Evolutionary conservation across 2,329 filamentous ascomycete genomes (phyloP).

Genomic region (Plectosphaerella cucumerina): DNA sequence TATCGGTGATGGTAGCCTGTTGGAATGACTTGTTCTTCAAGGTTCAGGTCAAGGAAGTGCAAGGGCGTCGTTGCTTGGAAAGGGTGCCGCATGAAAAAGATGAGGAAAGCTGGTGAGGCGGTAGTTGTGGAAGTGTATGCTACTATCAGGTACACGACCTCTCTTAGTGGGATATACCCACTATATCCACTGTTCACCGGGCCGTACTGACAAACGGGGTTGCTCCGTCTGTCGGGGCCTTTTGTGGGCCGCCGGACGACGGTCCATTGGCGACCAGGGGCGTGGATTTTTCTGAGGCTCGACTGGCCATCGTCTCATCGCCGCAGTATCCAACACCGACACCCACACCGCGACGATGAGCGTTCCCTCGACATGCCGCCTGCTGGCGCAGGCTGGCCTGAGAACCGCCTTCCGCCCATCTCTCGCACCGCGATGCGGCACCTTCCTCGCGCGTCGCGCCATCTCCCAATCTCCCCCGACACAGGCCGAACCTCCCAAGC

Average conservation of each 20-base stretch:
- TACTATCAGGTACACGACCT: no score
- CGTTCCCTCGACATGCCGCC: slow-evolving; percentile 35
- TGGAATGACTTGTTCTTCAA: no score
- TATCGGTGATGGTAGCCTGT: no score
- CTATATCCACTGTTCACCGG: not conserved
- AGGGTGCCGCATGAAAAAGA: no score
- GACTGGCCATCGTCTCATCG: not conserved
- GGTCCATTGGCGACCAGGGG: not conserved
- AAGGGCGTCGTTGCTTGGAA: no score
- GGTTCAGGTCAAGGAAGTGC: no score
- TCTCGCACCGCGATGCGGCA: slow-evolving; percentile 12
- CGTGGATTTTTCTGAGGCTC: not conserved
- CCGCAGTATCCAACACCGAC: not conserved
- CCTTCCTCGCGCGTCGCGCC: slow-evolving; percentile 20
- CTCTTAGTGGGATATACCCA: not conserved
- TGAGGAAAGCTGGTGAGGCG: no score
- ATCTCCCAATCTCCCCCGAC: slow-evolving; percentile 32
- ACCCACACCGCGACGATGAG: slow-evolving; percentile 33
- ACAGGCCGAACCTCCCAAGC: slow-evolving; percentile 13
- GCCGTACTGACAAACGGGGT: not conserved
- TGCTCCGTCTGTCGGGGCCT: not conserved
- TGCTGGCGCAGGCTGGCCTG: slow-evolving; percentile 34
- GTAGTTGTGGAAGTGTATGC: no score
- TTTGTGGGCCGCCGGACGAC: slow-evolving; percentile 25
- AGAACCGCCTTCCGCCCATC: slow-evolving; percentile 17